Conservation (phyloP, 2,329 filamentous ascomycete species). For the Furcasterigmium furcatum region DNA sequence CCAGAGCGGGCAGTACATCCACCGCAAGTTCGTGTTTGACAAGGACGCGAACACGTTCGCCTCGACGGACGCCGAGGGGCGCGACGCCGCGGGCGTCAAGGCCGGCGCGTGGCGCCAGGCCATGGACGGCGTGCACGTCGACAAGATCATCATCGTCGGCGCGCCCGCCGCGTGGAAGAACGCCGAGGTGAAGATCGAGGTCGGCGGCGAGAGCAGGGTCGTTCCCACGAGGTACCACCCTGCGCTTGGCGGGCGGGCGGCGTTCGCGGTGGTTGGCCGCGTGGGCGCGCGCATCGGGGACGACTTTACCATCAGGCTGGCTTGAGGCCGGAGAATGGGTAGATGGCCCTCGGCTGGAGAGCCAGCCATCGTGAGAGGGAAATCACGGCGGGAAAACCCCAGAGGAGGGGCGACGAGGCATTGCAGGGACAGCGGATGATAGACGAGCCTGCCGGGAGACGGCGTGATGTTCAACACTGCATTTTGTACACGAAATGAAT, state of each 20-base stretch:
- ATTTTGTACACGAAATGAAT: too few species aligned
- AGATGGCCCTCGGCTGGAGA: too few species aligned
- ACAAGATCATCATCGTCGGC: slow-evolving; percentile 81
- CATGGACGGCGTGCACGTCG: slow-evolving; percentile 75
- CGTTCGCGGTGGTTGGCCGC: slow-evolving; percentile 50
- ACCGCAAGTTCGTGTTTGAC: slow-evolving; percentile 71
- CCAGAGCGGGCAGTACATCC: slow-evolving; percentile 80
- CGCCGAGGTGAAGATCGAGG: slow-evolving; percentile 56
- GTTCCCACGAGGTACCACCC: slow-evolving; percentile 59
- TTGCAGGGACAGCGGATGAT: too few species aligned
- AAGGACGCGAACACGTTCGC: slow-evolving; percentile 46
- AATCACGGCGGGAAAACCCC: too few species aligned
- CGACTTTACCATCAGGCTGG: slow-evolving; percentile 47
- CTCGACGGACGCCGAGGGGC: slow-evolving; percentile 64
- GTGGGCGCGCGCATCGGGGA: slow-evolving; percentile 49
- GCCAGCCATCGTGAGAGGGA: too few species aligned
- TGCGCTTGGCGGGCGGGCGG: slow-evolving; percentile 41
- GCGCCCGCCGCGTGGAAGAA: slow-evolving; percentile 71
- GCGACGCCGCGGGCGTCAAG: slow-evolving; percentile 48
- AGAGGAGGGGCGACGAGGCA: too few species aligned
- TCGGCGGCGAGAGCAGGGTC: slow-evolving; percentile 48
- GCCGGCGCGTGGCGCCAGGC: slow-evolving; percentile 72
- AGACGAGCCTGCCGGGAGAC: too few species aligned
- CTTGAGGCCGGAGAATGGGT: too few species aligned
- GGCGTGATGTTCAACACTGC: too few species aligned